Conservation (phyloP, 1,139 yeast genomes). For the Lodderomyces pseudojiufengensis region DNA sequence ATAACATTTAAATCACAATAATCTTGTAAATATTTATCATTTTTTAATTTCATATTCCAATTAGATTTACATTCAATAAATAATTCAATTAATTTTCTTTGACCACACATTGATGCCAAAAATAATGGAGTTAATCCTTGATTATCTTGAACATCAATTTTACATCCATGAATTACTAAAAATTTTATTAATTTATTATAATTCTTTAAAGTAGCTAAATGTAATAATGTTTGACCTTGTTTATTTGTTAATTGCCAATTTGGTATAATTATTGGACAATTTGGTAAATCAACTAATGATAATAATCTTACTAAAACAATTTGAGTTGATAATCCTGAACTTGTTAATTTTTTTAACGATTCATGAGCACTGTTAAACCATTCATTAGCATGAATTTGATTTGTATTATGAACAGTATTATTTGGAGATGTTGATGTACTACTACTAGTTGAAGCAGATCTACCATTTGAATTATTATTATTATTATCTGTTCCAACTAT, state of each 20-base stretch:
- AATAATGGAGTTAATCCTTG: slow-evolving; percentile 87
- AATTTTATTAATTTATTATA: slow-evolving; percentile 59
- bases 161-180: slow-evolving; percentile 74
- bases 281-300: slow-evolving; percentile 57
- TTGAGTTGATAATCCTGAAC: slow-evolving; percentile 50
- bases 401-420: slow-evolving; percentile 4
- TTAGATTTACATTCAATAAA: slow-evolving; percentile 65
- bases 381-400: slow-evolving; percentile 21
- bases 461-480: slow-evolving; percentile 5
- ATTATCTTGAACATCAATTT: slow-evolving; percentile 68
- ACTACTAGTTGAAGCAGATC: slow-evolving; percentile 6
- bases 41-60: slow-evolving; percentile 50
- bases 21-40: slow-evolving; percentile 52
- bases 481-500: slow-evolving; percentile 62
- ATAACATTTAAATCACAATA: slow-evolving; percentile 65
- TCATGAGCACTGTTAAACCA: slow-evolving; percentile 51
- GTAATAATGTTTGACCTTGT: slow-evolving; percentile 86
- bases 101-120: slow-evolving; percentile 76
- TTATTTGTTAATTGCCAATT: slow-evolving; percentile 78
- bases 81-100: slow-evolving; percentile 55
- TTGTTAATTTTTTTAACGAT: slow-evolving; percentile 48
- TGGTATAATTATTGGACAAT: slow-evolving; percentile 59
- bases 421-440: slow-evolving; percentile 5
- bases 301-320: slow-evolving; percentile 61
- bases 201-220: slow-evolving; percentile 75